Percentiles rank a stretch among this genome's conserved stretches.
phyloP scores from a whole-genome alignment of 192 early-diverging fungal genomes.

The Geranomyces variabilis region DNA sequence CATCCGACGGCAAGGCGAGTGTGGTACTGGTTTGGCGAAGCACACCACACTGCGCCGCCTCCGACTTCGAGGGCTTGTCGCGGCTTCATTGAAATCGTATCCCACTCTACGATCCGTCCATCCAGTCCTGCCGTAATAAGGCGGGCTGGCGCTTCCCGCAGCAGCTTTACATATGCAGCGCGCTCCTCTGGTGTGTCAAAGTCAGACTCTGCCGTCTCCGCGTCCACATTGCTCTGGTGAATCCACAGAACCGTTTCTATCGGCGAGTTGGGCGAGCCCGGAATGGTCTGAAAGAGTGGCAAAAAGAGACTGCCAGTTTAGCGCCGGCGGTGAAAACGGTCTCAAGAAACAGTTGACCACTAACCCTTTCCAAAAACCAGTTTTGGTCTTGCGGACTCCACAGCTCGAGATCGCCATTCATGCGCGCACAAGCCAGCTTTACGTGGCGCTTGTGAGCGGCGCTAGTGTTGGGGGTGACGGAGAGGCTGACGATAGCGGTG shows the following conservation, averaged over 20 bases:
- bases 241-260: constrained; percentile 85
- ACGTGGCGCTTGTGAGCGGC: not conserved
- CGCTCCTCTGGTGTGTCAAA: constrained; percentile 55
- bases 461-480: constrained; percentile 65
- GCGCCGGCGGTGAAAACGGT: not conserved
- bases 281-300: constrained; percentile 65
- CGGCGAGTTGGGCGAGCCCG: constrained; percentile 71
- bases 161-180: constrained; percentile 46
- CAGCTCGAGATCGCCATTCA: constrained; percentile 92
- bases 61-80: constrained; percentile 71
- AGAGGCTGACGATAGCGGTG: constrained; percentile 79
- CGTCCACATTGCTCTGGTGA: constrained; percentile 63
- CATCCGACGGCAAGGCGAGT: constrained; percentile 84
- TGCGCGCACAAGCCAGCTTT: constrained; percentile 78
- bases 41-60: constrained; percentile 95
- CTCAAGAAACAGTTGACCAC: not conserved
- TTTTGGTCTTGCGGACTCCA: constrained; percentile 72
- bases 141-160: constrained; percentile 61
- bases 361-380: constrained; percentile 81
- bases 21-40: constrained; percentile 69
- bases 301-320: not conserved
- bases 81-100: constrained; percentile 56
- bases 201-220: constrained; percentile 69
- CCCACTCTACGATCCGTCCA: constrained; percentile 87
- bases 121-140: constrained; percentile 87